Conservation (phyloP, 176 grass and related monocot genomes). For the Avena insularis region DNA sequence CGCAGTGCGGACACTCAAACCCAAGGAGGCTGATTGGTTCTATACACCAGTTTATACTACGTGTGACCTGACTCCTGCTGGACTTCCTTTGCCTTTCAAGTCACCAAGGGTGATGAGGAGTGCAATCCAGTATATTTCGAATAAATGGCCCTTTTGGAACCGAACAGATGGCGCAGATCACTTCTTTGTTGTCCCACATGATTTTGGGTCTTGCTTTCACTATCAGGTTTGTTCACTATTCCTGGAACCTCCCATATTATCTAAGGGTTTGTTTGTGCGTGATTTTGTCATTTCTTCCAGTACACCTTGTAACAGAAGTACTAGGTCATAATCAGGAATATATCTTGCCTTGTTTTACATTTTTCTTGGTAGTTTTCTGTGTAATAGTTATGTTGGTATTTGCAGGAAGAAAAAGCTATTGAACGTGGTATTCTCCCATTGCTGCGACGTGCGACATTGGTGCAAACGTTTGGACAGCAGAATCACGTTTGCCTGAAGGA, state of each 20-base stretch:
- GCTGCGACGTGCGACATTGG: slow-evolving; percentile 77
- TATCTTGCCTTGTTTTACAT: neutral
- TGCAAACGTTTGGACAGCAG: slow-evolving; percentile 94
- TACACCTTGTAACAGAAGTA: neutral
- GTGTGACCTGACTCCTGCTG: slow-evolving; percentile 82
- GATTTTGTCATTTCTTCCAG: neutral
- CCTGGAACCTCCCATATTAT: neutral
- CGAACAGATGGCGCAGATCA: slow-evolving; percentile 89
- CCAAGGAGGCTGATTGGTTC: slow-evolving; percentile 97
- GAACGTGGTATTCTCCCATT: slow-evolving; percentile 86
- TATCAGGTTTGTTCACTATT: slow-evolving; percentile 60
- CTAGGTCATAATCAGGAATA: neutral
- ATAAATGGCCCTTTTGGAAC: slow-evolving; percentile 92
- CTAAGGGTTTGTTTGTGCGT: neutral
- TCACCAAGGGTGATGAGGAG: slow-evolving; percentile 95
- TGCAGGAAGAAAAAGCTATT: slow-evolving; percentile 94
- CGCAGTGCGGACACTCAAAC: slow-evolving; percentile 82
- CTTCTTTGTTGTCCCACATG: slow-evolving; percentile 94
- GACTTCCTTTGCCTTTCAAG: slow-evolving; percentile 88
- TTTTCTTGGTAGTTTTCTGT: neutral
- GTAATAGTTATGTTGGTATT: slow-evolving; percentile 22
- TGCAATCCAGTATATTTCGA: slow-evolving; percentile 79
- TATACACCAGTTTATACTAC: slow-evolving; percentile 93
- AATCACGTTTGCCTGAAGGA: slow-evolving; percentile 98
- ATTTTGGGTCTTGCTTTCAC: slow-evolving; percentile 95